These are phyloP conservation scores for Parastagonospora avenae DNA, from an alignment of 2,329 filamentous ascomycete species.

Conservation along the genomic window DNA sequence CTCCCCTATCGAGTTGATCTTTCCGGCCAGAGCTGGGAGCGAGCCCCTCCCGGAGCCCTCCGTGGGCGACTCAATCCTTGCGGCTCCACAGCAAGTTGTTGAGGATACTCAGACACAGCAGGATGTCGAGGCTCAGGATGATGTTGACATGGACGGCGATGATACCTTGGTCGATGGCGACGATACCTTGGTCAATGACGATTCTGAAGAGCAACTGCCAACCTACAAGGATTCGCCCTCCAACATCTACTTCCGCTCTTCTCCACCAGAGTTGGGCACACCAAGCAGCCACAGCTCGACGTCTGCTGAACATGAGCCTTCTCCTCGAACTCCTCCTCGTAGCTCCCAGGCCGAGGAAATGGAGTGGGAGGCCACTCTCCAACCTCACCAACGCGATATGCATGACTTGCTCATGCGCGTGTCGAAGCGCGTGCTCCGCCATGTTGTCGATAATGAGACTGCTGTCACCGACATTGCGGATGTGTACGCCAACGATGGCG, in stretches of 20 bases:
- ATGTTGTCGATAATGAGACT: constrained; percentile 55
- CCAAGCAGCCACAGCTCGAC: constrained; percentile 36
- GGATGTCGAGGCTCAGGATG: neutral
- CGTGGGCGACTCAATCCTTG: constrained; percentile 3
- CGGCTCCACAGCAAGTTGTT: constrained; percentile 9
- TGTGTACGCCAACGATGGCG: constrained; percentile 51
- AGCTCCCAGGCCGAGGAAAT: constrained; percentile 37
- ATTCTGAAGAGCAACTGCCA: neutral
- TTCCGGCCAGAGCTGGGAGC: no score
- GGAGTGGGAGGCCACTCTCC: constrained; percentile 47
- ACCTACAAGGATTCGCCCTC: constrained; percentile 4
- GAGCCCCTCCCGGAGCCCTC: no score
- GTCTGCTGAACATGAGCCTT: constrained; percentile 25
- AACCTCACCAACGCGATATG: constrained; percentile 47
- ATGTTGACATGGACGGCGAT: constrained; percentile 10
- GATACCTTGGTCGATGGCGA: neutral
- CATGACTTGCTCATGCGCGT: constrained; percentile 47
- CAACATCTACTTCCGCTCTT: constrained; percentile 24
- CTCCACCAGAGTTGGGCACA: constrained; percentile 23
- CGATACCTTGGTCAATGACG: constrained; percentile 9
- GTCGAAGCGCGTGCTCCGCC: constrained; percentile 50
- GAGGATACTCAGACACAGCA: constrained; percentile 8
- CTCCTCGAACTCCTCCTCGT: constrained; percentile 20
- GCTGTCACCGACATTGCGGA: constrained; percentile 51
- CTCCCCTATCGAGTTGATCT: no score